Conservation (phyloP, 225 moss, liverwort and hornwort genomes). For the Asterella californica region DNA sequence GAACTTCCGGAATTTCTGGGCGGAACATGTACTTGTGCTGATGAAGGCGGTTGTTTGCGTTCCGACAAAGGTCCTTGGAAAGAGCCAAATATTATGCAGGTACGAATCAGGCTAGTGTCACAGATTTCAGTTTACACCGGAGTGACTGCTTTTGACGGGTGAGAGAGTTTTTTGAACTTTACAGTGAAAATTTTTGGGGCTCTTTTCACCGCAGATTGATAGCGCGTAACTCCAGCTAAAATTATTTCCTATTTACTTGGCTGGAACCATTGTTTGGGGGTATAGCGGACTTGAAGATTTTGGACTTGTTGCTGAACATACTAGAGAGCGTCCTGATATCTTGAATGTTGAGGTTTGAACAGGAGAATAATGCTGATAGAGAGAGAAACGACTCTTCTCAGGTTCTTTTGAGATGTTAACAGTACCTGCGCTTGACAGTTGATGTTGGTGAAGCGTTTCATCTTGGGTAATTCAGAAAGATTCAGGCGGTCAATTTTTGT, state of each 20-base stretch:
- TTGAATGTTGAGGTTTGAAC: too few species aligned
- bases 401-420: not conserved
- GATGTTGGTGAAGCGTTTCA: not conserved
- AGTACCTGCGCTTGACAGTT: not conserved
- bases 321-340: too few species aligned
- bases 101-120: not conserved
- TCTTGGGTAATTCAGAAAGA: not conserved
- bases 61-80: conserved; percentile 97
- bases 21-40: conserved; percentile 73
- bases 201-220: not conserved
- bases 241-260: not conserved
- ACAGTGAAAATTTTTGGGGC: not conserved
- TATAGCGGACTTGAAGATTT: not conserved
- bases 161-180: not conserved
- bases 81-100: conserved; percentile 53
- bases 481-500: not conserved
- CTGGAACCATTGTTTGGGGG: not conserved
- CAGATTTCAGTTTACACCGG: not conserved
- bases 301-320: not conserved
- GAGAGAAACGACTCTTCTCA: not conserved
- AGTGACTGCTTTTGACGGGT: not conserved
- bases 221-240: not conserved
- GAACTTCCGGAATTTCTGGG: conserved; percentile 87
- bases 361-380: not conserved
- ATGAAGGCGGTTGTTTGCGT: conserved; percentile 77